Evolutionary conservation across 176 grass and related monocot species (phyloP).

Genomic region (Eremochloa ophiuroides): DNA sequence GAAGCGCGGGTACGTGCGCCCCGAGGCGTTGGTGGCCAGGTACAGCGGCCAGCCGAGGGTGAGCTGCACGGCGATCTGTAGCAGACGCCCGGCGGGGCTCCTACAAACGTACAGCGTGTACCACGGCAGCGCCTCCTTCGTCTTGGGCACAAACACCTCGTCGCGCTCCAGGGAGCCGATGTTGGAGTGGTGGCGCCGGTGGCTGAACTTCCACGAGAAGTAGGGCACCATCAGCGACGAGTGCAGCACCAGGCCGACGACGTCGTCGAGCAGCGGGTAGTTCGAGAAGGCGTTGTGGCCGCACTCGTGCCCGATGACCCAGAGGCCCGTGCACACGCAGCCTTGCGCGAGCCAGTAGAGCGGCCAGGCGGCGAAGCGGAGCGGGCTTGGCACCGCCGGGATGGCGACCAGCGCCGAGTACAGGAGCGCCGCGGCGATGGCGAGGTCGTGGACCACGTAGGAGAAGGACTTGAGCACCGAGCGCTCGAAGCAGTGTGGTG

Average conservation of each 20-base stretch:
- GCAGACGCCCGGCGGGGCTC: conserved; percentile 57
- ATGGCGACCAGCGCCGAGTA: conserved; percentile 56
- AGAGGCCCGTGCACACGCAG: conserved; percentile 74
- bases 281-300: conserved; percentile 92
- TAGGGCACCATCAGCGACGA: conserved; percentile 79
- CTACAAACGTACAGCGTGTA: conserved; percentile 57
- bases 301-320: conserved; percentile 97
- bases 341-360: conserved; percentile 75
- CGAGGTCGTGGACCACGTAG: conserved; percentile 67
- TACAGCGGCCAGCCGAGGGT: conserved; percentile 96
- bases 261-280: conserved; percentile 67
- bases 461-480: conserved; percentile 78
- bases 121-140: conserved; percentile 45
- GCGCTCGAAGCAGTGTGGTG: conserved; percentile 86
- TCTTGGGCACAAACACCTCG: conserved; percentile 92
- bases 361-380: conserved; percentile 48
- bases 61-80: conserved; percentile 51
- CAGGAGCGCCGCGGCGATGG: conserved; percentile 44
- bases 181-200: conserved; percentile 93
- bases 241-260: conserved; percentile 84
- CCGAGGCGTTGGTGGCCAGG: conserved; percentile 74
- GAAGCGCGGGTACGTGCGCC: conserved; percentile 79
- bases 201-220: conserved; percentile 98
- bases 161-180: conserved; percentile 84
- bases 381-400: conserved; percentile 33